Percentiles rank a stretch among this genome's conserved stretches.
Evolutionary conservation across 352 stramenopile species (phyloP).

Genomic region (Pythium apleroticum): DNA sequence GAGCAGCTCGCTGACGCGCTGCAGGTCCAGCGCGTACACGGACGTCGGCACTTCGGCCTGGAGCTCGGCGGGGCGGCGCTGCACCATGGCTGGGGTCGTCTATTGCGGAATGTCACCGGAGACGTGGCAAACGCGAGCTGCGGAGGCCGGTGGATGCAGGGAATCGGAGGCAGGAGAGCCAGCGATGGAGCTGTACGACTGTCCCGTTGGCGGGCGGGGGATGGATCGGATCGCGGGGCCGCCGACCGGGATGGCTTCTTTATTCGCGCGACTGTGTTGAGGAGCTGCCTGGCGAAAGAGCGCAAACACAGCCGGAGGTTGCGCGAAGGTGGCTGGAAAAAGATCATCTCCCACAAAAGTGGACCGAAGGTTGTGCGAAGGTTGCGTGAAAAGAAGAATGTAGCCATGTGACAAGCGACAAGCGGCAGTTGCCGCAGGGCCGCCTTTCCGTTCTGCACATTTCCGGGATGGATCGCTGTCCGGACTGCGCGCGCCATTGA

Average conservation of each 20-base stretch:
- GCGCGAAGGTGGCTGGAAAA: slow-evolving; percentile 5
- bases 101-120: background rate
- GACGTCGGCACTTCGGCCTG: slow-evolving; percentile 30
- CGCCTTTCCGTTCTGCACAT: background rate
- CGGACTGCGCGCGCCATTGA: too few species aligned
- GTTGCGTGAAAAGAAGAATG: background rate
- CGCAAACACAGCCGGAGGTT: background rate
- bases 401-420: background rate
- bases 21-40: slow-evolving; percentile 32
- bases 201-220: background rate
- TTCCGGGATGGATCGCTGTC: background rate
- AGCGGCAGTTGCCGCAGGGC: background rate
- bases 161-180: background rate
- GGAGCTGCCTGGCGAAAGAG: background rate
- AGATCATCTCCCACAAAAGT: background rate
- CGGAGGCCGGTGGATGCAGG: background rate
- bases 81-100: slow-evolving; percentile 12
- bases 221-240: background rate
- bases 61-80: slow-evolving; percentile 30
- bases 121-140: background rate
- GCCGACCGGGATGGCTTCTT: background rate
- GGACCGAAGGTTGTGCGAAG: background rate
- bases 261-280: background rate
- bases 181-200: background rate
- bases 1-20: slow-evolving; percentile 29